phyloP scores from a whole-genome alignment of 2,329 filamentous ascomycete species.

The Corynespora cassiicola region DNA sequence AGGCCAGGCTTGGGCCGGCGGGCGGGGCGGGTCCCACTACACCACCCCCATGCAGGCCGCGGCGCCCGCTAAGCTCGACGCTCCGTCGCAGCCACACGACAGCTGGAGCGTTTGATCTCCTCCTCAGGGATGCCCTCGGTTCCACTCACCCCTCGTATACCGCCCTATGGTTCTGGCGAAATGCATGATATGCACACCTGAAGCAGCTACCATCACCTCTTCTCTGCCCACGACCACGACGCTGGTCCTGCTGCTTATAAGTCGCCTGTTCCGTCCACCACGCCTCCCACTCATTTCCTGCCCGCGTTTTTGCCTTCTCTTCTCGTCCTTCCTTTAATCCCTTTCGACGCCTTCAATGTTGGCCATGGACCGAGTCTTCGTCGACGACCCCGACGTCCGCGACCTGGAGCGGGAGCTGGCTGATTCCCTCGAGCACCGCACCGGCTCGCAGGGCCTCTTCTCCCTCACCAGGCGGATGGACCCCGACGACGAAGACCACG shows the following conservation, averaged over 20 bases:
- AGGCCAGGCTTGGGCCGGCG: too few relatives aligned
- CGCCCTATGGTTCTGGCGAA: constrained; percentile 5
- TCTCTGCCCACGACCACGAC: too few relatives aligned
- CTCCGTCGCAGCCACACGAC: too few relatives aligned
- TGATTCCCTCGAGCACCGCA: constrained; percentile 20
- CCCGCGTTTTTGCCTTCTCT: neutral
- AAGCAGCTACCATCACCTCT: constrained; percentile 12
- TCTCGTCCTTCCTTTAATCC: too few relatives aligned
- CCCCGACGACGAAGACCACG: constrained; percentile 42
- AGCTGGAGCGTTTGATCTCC: constrained; percentile 30
- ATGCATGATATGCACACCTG: constrained; percentile 20
- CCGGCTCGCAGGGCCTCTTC: constrained; percentile 30
- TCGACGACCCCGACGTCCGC: constrained; percentile 16
- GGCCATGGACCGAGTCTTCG: constrained; percentile 18
- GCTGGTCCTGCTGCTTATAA: constrained; percentile 20
- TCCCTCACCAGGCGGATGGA: constrained; percentile 42
- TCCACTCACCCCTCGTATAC: constrained; percentile 15
- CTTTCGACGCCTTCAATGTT: constrained; percentile 15
- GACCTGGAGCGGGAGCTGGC: constrained; percentile 32
- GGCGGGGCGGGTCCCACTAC: too few relatives aligned
- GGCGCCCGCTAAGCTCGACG: too few relatives aligned
- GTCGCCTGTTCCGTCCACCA: constrained; percentile 1
- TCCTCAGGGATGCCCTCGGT: constrained; percentile 21
- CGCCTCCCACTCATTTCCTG: constrained; percentile 1
- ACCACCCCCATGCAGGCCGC: too few relatives aligned